These are phyloP conservation scores for Acacia pycnantha DNA, from an alignment of 331 rosid species.

Conservation along the genomic window DNA sequence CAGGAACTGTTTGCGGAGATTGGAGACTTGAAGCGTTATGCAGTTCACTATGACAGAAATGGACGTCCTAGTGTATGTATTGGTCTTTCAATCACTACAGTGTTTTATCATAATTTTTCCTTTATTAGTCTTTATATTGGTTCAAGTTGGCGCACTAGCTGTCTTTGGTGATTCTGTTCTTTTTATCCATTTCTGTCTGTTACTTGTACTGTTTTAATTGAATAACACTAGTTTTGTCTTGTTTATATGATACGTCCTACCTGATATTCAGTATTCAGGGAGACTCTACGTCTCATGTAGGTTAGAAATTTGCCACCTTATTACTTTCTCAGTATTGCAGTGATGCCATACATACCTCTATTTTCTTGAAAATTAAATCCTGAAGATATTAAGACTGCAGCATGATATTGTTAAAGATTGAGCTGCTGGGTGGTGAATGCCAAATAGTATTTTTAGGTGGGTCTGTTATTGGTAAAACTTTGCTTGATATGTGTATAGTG, in stretches of 20 bases:
- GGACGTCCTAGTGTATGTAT: conserved; percentile 75
- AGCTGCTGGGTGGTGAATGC: neutral
- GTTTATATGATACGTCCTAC: neutral
- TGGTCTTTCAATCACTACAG: neutral
- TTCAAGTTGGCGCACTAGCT: neutral
- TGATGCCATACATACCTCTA: neutral
- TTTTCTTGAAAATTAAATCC: neutral
- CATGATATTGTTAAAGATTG: conserved; percentile 4
- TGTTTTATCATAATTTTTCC: neutral
- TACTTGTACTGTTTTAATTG: neutral
- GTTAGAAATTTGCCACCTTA: neutral
- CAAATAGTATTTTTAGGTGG: neutral
- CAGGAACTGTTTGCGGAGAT: conserved; percentile 96
- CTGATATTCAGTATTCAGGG: neutral
- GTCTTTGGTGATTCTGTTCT: neutral
- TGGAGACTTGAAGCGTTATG: conserved; percentile 83
- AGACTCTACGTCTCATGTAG: neutral
- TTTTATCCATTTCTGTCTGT: neutral
- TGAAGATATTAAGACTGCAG: neutral
- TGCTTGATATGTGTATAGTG: neutral
- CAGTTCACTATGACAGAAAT: conserved; percentile 89
- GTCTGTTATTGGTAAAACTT: neutral
- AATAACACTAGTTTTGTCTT: neutral
- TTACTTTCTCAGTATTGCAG: neutral
- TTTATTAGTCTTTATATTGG: neutral